Base-by-base conservation (phyloP, 1,284 basidiomycete species). In the Ceratobasidium sp. region DNA sequence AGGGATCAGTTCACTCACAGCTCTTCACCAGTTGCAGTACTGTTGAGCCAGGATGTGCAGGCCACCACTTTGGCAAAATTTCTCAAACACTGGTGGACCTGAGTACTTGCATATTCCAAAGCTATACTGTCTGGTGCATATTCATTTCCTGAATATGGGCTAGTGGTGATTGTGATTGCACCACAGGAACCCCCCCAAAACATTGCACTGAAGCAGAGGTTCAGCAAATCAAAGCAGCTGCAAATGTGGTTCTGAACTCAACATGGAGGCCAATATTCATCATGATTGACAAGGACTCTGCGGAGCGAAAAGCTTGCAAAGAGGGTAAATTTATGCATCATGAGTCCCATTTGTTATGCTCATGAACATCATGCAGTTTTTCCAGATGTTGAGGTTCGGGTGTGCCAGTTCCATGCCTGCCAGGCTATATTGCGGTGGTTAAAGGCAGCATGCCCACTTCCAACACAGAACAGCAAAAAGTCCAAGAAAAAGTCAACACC, bases 261-360 rank as follows among this genome's bases (percentile, higher is more conserved):
- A 63, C 15, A 13, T 63, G 60, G 60, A 31, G 11, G n/a, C 60
- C 60, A 39, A 20, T 3, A 39, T 63, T 63, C 33, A 20, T 63
- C 10, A 63, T 63, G 60, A 63, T 63, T n/a, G 60, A 63, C 33
- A 63, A 63, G 35, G 60, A 63, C 26, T 13, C n/a, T n/a, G 60
- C 60, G n/a, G 60, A 63, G 35, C 35, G 60, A 7, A 63, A 63
- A 17, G 60, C 60, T 5, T 39, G 17, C 17, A 8, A 63, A 39
- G 13, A 39, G 15, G 60, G 60, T 63, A 39, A 10, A 35, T 35
- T 11, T 60, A 20, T 10, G n/a, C 13, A 39, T 42, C 39, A 37
- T 20, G n/a, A 39, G 20, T 15, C 4, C 33, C 20, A 58, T 63
- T n/a, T 11, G 11, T 31, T 60, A 11, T 31, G 26, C 23, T 31